phyloP scores from a whole-genome alignment of 2,329 filamentous ascomycete species.

The Aspergillus hiratsukae region DNA sequence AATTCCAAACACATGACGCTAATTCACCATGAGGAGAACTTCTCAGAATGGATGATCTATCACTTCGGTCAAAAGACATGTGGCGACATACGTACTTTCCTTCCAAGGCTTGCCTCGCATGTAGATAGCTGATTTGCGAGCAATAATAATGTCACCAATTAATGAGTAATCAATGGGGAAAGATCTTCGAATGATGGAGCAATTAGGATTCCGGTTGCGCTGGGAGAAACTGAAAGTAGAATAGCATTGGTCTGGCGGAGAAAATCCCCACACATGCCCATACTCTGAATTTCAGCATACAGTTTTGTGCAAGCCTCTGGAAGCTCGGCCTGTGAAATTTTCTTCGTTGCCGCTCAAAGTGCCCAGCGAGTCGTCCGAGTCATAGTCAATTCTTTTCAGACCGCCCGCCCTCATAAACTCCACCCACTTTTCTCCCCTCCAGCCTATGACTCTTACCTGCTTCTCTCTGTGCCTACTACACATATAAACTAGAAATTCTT shows the following conservation, averaged over 20 bases:
- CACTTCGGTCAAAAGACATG: not conserved
- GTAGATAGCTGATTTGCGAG: not conserved
- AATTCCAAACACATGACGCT: not conserved
- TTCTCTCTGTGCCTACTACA: slow-evolving; percentile 12
- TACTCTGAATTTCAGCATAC: not conserved
- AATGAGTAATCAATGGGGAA: slow-evolving; percentile 15
- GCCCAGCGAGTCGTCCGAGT: slow-evolving; percentile 12
- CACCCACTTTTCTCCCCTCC: slow-evolving; percentile 19
- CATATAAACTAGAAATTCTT: slow-evolving; percentile 23
- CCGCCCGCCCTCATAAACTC: slow-evolving; percentile 25
- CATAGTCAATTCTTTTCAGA: slow-evolving; percentile 14
- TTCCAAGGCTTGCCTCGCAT: not conserved
- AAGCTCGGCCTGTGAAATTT: slow-evolving; percentile 21
- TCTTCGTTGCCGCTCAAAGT: slow-evolving; percentile 22
- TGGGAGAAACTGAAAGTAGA: not conserved
- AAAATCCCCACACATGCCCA: not conserved
- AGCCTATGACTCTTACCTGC: slow-evolving; percentile 29
- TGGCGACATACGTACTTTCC: not conserved
- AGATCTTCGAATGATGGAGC: slow-evolving; percentile 8
- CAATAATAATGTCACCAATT: slow-evolving; percentile 3
- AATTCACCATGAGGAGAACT: not conserved
- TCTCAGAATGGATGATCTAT: not conserved
- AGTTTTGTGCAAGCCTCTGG: not conserved
- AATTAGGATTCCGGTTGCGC: slow-evolving; percentile 15
- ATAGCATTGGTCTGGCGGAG: not conserved